A percentile compares a stretch with the other conserved stretches of the same genome.
These are phyloP conservation scores for Beta lomatogona DNA, from an alignment of 179 eudicot species.

Conservation along the genomic window DNA sequence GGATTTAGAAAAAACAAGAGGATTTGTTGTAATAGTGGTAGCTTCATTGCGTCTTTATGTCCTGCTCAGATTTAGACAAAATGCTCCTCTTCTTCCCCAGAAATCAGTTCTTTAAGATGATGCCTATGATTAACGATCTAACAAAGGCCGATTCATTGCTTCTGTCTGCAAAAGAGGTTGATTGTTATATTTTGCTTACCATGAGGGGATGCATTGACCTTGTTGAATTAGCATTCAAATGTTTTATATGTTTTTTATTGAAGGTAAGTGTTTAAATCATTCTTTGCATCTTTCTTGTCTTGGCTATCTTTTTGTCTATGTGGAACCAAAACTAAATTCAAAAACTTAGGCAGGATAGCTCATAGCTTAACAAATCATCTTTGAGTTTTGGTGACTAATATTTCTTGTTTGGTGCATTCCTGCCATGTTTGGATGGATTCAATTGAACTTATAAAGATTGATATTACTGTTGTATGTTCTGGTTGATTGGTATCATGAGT, in stretches of 20 bases:
- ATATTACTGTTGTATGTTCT: not conserved
- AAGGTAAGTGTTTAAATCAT: not conserved
- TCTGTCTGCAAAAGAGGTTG: no score
- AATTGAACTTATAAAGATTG: not conserved
- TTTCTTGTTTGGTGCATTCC: not conserved
- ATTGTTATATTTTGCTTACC: not conserved
- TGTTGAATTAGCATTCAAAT: not conserved
- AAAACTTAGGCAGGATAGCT: not conserved
- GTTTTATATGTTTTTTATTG: not conserved
- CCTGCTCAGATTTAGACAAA: no score
- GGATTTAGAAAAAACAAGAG: no score
- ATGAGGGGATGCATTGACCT: not conserved
- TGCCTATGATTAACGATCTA: not conserved
- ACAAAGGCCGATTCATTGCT: not conserved
- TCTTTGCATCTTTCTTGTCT: not conserved
- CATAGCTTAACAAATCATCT: not conserved
- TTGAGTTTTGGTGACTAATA: not conserved
- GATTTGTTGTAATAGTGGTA: not conserved
- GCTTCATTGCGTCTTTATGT: no score
- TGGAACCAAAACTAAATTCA: not conserved
- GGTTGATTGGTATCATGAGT: not conserved
- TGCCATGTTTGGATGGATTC: not conserved
- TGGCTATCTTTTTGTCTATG: not conserved
- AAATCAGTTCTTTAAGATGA: not conserved
- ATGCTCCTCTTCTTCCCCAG: no score